These are phyloP conservation scores for Xylariaceae sp. DNA, from an alignment of 2,329 filamentous ascomycete species.

Conservation along the genomic window DNA sequence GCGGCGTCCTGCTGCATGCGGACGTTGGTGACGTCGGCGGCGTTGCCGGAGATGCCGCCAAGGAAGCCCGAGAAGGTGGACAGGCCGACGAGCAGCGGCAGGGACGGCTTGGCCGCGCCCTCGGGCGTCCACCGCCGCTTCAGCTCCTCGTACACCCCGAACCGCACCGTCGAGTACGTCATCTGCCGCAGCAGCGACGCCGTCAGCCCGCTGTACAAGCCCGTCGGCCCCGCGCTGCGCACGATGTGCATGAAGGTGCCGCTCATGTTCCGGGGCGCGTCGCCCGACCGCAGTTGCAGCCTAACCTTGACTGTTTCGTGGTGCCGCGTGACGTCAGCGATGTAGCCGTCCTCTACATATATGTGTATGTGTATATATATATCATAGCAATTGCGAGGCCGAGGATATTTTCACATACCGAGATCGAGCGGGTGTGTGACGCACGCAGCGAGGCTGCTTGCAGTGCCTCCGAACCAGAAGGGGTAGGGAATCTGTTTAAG, in stretches of 20 bases:
- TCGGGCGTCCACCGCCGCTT: conserved; percentile 67
- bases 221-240: conserved; percentile 72
- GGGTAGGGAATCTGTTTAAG: conserved; percentile 60
- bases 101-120: conserved; percentile 61
- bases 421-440: conserved; percentile 94
- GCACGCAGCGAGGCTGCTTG: conserved; percentile 86
- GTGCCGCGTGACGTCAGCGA: conserved; percentile 1
- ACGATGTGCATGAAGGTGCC: conserved; percentile 84
- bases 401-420: conserved; percentile 56
- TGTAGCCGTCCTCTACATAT: neutral
- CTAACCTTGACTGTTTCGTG: conserved; percentile 65
- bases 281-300: conserved; percentile 78
- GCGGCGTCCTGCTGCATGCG: conserved; percentile 95
- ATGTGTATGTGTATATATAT: neutral
- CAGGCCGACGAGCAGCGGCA: conserved; percentile 79
- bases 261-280: conserved; percentile 78
- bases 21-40: conserved; percentile 94
- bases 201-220: conserved; percentile 88
- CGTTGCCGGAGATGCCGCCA: conserved; percentile 89
- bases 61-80: conserved; percentile 83
- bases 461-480: conserved; percentile 96
- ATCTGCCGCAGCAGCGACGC: conserved; percentile 91
- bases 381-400: neutral
- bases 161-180: conserved; percentile 95
- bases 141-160: conserved; percentile 93